Evolutionary conservation across 2,329 filamentous ascomycete species (phyloP).

Genomic region (Apiospora saccharicola): DNA sequence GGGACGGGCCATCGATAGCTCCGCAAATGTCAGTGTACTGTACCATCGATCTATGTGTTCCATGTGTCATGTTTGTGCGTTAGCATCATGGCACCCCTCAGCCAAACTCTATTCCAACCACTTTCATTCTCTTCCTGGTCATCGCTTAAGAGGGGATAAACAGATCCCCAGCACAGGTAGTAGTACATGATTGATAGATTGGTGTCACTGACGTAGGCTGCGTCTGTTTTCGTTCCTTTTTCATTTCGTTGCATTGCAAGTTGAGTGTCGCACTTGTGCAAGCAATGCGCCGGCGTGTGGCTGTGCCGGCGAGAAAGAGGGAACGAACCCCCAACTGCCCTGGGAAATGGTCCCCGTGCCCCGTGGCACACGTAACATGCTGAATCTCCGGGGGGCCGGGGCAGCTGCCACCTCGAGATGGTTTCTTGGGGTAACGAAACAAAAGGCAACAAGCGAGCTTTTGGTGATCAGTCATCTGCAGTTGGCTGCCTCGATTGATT

Average conservation of each 20-base stretch:
- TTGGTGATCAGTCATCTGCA: not conserved
- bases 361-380: too few relatives aligned
- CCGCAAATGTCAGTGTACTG: not conserved
- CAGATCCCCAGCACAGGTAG: not conserved
- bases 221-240: not conserved
- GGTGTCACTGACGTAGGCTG: not conserved
- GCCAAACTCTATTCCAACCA: slow-evolving; percentile 12
- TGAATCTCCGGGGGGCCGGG: too few relatives aligned
- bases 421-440: not conserved
- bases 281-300: too few relatives aligned
- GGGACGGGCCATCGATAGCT: not conserved
- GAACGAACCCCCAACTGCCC: not conserved
- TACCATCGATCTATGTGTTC: not conserved
- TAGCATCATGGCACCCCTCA: not conserved
- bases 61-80: not conserved
- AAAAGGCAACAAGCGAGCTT: not conserved
- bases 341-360: too few relatives aligned
- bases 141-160: not conserved
- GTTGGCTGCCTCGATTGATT: not conserved
- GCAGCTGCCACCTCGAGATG: too few relatives aligned
- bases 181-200: not conserved
- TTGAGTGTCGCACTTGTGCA: too few relatives aligned
- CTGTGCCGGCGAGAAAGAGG: not conserved
- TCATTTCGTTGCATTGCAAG: too few relatives aligned
- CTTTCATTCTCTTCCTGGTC: not conserved